phyloP scores from a whole-genome alignment of 148 eudicot genomes.

The Chenopodium quinoa region DNA sequence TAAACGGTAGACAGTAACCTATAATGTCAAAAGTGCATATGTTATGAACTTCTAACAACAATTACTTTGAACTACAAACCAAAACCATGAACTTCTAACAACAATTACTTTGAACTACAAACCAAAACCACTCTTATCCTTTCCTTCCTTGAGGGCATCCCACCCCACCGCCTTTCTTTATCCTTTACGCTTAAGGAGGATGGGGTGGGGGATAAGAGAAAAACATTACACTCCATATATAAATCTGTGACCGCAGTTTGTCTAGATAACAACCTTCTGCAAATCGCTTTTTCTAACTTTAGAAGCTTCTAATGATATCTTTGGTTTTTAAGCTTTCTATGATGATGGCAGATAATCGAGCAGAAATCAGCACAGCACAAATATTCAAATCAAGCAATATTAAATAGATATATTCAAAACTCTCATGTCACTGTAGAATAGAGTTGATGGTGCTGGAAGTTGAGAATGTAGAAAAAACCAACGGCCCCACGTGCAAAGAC shows the following conservation, averaged over 20 bases:
- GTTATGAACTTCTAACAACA: not conserved
- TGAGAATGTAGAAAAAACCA: not conserved
- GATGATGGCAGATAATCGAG: not conserved
- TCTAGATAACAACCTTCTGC: not conserved
- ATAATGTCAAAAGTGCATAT: slow-evolving; percentile 10
- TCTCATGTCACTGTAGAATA: not conserved
- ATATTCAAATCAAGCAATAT: no score
- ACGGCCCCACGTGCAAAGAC: not conserved
- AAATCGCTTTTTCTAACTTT: not conserved
- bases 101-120: not conserved
- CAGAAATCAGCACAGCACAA: not conserved
- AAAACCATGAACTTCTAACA: not conserved
- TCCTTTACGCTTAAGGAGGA: not conserved
- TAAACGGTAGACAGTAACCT: slow-evolving; percentile 95
- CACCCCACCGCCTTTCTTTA: not conserved
- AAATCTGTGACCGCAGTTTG: not conserved
- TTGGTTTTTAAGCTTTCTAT: not conserved
- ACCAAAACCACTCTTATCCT: not conserved
- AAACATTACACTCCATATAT: not conserved
- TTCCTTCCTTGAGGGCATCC: not conserved
- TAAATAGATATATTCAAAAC: not conserved
- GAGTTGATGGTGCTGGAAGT: not conserved
- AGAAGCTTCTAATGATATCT: not conserved
- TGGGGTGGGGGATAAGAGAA: not conserved
- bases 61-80: not conserved